Conservation (phyloP, 257 asterid species). For the Plantago major region DNA sequence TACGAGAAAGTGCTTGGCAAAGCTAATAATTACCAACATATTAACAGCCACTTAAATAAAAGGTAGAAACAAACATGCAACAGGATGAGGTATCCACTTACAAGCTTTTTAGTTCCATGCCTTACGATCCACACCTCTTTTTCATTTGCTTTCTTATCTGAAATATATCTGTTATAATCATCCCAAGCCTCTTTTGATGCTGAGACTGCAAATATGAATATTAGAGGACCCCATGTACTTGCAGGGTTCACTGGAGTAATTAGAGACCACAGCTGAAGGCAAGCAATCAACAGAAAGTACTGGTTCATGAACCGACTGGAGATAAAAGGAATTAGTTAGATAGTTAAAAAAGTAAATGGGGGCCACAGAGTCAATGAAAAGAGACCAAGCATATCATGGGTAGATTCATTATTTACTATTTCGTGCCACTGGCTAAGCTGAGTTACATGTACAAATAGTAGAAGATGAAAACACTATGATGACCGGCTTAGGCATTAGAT, state of each 20-base stretch:
- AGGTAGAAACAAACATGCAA: constrained; percentile 6
- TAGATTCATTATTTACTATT: neutral
- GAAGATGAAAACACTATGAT: neutral
- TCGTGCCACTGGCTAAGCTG: neutral
- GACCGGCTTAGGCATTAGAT: neutral
- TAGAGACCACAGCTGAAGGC: constrained; percentile 99
- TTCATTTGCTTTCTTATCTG: constrained; percentile 96
- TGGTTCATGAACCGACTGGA: constrained; percentile 99
- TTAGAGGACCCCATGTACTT: constrained; percentile 99
- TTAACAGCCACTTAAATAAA: too few relatives aligned
- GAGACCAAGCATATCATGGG: too few relatives aligned
- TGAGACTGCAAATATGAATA: constrained; percentile 95
- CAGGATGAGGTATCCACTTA: constrained; percentile 31
- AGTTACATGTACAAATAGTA: neutral
- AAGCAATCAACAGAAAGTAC: constrained; percentile 97
- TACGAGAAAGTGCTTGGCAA: constrained; percentile 13
- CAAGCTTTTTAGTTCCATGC: constrained; percentile 81
- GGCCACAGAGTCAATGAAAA: too few relatives aligned
- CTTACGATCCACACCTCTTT: constrained; percentile 93
- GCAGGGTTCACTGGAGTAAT: constrained; percentile 99
- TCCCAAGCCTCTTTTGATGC: constrained; percentile 99
- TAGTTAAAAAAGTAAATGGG: neutral
- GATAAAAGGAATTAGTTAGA: constrained; percentile 30
- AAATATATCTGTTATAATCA: constrained; percentile 91
- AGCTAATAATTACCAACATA: constrained; percentile 10